Base-by-base conservation (phyloP, 257 asterid genomes). In the Misopates orontium region DNA sequence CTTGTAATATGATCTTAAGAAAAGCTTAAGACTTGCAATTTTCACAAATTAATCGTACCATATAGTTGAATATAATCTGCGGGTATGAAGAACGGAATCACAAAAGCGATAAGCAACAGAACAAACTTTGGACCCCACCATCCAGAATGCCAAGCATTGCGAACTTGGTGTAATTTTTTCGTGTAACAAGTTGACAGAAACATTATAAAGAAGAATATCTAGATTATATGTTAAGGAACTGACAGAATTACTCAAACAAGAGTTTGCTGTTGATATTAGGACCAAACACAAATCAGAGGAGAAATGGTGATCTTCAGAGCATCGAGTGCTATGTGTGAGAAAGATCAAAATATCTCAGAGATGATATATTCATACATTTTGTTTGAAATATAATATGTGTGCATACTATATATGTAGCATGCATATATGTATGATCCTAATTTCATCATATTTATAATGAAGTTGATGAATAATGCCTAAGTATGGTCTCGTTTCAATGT, bases 81-180 rank as follows among this genome's bases (percentile, higher is more conserved):
- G 62, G 95, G 97, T 53, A 92, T 36, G 81, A 92, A 85, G 77
- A 92, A 92, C 18, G 98, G 96, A 61, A 87, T 70, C 39, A 76
- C 76, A 49, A 86, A 64, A 11, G 89, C 80, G 53, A 80, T 57
- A 5, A 83, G 73, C 85, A 83, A 62, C 41, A 84, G 69, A 22
- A 83, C 20, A 17, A 75, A 71, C 82, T 92, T 92, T 54, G 81
- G 47, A 72, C 75, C 67, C 97, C 98, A 92, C 84, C 84, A 78
- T 47, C 92, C 96, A 31, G 96, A 92, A 76, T 92, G 98, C 98
- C 98, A 92, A 36, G 54, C 70, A 64, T 76, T 82, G 36, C 90
- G 84, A 51, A 56, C 71, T 60, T 89, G 80, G 47, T 62, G 14
- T 63, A 92, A 41, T 69, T 84, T 92, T 50, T 74, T 75, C 6